Percentiles rank a stretch among this genome's conserved stretches.
Evolutionary conservation across 2,329 filamentous ascomycete species (phyloP).

Genomic region (Canariomyces notabilis): DNA sequence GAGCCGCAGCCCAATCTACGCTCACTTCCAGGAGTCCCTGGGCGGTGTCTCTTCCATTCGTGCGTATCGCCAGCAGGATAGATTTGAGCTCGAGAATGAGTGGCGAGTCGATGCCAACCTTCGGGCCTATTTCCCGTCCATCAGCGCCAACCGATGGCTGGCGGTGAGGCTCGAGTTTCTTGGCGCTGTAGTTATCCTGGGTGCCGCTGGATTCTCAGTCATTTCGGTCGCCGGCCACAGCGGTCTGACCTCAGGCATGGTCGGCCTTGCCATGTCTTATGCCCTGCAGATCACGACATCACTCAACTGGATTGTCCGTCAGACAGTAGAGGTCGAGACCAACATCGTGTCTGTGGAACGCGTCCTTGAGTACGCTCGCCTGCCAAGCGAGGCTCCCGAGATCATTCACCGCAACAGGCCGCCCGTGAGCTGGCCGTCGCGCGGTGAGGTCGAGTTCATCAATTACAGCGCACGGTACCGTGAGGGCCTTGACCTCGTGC

Average conservation of each 20-base stretch:
- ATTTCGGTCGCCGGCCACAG: conserved; percentile 68
- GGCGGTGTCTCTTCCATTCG: conserved; percentile 93
- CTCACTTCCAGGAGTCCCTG: conserved; percentile 96
- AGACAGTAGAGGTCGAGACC: conserved; percentile 99
- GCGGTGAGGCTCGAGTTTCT: conserved; percentile 94
- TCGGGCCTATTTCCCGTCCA: conserved; percentile 89
- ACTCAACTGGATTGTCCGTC: conserved; percentile 97
- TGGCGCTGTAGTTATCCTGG: conserved; percentile 87
- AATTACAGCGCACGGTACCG: conserved; percentile 94
- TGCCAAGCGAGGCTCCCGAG: conserved; percentile 92
- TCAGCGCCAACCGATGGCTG: conserved; percentile 91
- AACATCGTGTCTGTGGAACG: conserved; percentile 99
- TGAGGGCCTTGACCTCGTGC: conserved; percentile 79
- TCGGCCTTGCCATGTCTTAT: conserved; percentile 95
- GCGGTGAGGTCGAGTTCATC: conserved; percentile 83
- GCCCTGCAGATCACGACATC: conserved; percentile 95
- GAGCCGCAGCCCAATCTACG: conserved; percentile 91
- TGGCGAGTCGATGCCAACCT: conserved; percentile 95
- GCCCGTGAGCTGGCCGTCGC: conserved; percentile 83
- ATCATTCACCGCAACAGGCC: conserved; percentile 84
- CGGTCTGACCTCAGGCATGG: conserved; percentile 63
- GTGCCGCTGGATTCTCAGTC: conserved; percentile 76
- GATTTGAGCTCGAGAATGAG: conserved; percentile 91
- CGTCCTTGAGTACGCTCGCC: conserved; percentile 86
- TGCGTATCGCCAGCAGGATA: conserved; percentile 81